Conservation (phyloP, 75 land plant species). For the Picea glauca region DNA sequence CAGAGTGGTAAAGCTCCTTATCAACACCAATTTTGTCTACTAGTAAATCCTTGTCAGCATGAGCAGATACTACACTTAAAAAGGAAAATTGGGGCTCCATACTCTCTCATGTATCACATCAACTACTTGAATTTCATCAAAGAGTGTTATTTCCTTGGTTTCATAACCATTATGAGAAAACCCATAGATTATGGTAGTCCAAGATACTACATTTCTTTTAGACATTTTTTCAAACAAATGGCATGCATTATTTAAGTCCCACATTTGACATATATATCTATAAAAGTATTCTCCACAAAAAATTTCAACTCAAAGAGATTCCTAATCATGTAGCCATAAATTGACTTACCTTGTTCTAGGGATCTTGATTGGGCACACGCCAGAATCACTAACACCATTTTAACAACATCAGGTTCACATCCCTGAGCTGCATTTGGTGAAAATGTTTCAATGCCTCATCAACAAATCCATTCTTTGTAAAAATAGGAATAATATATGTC, state of each 20-base stretch:
- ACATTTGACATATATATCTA: slow-evolving; percentile 58
- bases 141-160: slow-evolving; percentile 13
- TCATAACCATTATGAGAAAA: slow-evolving; percentile 5
- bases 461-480: slow-evolving; percentile 4
- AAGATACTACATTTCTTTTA: slow-evolving; percentile 46
- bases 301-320: slow-evolving; percentile 31
- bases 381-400: slow-evolving; percentile 16
- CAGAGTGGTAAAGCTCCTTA: no score
- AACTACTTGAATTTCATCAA: slow-evolving; percentile 10
- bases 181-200: slow-evolving; percentile 35
- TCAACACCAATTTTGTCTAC: no score
- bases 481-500: slow-evolving; percentile 51
- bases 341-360: neutral
- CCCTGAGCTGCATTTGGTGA: slow-evolving; percentile 10
- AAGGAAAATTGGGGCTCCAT: no score
- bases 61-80: no score
- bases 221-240: slow-evolving; percentile 33
- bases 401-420: slow-evolving; percentile 21
- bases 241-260: slow-evolving; percentile 33
- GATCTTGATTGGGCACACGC: slow-evolving; percentile 15
- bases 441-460: slow-evolving; percentile 13
- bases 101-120: no score
- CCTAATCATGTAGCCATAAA: slow-evolving; percentile 19
- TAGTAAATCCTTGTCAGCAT: no score
- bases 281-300: slow-evolving; percentile 39